A percentile compares a stretch with the other conserved stretches of the same genome.
These are phyloP conservation scores for Ilyonectria sp. DNA, from an alignment of 2,329 filamentous ascomycete species.

Conservation along the genomic window DNA sequence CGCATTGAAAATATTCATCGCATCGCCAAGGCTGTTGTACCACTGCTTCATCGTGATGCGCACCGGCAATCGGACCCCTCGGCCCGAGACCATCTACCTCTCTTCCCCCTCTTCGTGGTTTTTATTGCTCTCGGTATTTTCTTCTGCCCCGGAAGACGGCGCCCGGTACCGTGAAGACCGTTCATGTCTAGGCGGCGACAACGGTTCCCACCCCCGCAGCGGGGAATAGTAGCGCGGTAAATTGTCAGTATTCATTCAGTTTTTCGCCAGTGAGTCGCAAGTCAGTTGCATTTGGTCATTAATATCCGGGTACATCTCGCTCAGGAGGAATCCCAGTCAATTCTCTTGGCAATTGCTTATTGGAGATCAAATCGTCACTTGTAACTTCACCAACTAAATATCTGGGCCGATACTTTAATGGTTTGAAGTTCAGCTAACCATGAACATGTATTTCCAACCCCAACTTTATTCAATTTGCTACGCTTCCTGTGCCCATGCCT, in stretches of 20 bases:
- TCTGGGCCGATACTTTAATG: too few relatives aligned
- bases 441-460: background rate
- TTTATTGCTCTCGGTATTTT: background rate
- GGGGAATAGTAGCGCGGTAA: background rate
- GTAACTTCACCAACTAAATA: too few relatives aligned
- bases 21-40: constrained; percentile 30
- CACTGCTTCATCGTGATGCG: constrained; percentile 36
- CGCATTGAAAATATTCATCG: constrained; percentile 25
- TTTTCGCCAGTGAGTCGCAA: background rate
- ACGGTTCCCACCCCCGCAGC: background rate
- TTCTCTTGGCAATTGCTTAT: background rate
- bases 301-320: background rate
- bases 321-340: background rate
- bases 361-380: background rate
- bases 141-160: background rate
- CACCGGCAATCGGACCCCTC: constrained; percentile 29
- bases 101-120: background rate
- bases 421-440: background rate
- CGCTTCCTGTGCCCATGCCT: background rate
- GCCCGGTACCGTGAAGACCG: background rate
- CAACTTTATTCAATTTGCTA: background rate
- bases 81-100: background rate
- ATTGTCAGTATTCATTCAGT: background rate
- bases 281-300: background rate
- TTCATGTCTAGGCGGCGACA: background rate